Percentiles rank a stretch among this genome's conserved stretches.
Evolutionary conservation across 2,329 filamentous ascomycete species (phyloP).

Genomic region (Pyrenophora tritici-repentis): DNA sequence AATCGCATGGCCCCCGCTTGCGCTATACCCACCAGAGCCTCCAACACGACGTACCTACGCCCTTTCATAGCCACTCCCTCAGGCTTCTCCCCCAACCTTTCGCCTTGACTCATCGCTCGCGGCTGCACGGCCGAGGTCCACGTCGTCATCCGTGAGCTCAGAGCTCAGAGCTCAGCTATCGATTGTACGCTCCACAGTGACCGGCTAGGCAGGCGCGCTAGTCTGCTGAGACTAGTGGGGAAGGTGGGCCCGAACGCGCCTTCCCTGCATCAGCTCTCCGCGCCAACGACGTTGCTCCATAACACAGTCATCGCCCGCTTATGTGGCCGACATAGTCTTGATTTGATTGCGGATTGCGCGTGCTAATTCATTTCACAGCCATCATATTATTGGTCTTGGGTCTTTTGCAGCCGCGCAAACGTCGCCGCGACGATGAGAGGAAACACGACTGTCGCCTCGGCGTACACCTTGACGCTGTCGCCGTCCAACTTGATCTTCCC

Average conservation of each 20-base stretch:
- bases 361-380: conserved; percentile 1
- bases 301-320: background rate
- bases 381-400: conserved; percentile 1
- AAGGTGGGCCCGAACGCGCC: conserved; percentile 24
- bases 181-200: conserved; percentile 21
- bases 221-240: conserved; percentile 18
- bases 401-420: conserved; percentile 55
- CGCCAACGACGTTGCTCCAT: conserved; percentile 21
- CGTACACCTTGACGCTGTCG: conserved; percentile 83
- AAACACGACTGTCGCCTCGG: conserved; percentile 70
- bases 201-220: conserved; percentile 27
- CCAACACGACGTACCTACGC: conserved; percentile 15
- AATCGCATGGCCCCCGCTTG: conserved; percentile 21
- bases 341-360: background rate
- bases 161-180: conserved; percentile 17
- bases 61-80: conserved; percentile 12
- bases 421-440: conserved; percentile 70
- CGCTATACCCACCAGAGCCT: conserved; percentile 19
- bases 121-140: conserved; percentile 12
- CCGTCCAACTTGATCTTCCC: conserved; percentile 93
- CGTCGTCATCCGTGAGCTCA: conserved; percentile 3
- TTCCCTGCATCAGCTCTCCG: conserved; percentile 30
- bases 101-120: conserved; percentile 18
- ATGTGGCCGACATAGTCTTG: background rate
- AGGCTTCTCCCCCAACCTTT: too few relatives aligned